phyloP scores from a whole-genome alignment of 805 yeast genomes.

The Lipomyces kockii region DNA sequence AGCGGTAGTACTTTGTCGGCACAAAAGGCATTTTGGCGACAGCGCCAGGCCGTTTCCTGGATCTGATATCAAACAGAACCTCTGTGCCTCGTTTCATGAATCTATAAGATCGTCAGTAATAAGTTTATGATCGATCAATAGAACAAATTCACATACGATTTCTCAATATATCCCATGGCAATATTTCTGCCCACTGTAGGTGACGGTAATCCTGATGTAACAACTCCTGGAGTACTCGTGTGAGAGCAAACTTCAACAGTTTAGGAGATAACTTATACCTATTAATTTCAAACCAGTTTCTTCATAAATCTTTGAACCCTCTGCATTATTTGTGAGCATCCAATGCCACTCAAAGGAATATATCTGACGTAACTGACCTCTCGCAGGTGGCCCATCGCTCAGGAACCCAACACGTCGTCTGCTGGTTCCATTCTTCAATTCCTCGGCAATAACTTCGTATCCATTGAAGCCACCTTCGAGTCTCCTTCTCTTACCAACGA shows the following conservation, averaged over 20 bases:
- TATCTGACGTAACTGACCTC: constrained; percentile 48
- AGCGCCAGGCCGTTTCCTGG: constrained; percentile 74
- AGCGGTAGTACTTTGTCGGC: constrained; percentile 64
- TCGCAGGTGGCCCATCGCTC: constrained; percentile 89
- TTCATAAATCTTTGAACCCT: constrained; percentile 22
- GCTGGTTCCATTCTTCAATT: constrained; percentile 58
- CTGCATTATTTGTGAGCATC: neutral
- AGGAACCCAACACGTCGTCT: constrained; percentile 73
- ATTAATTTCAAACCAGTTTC: constrained; percentile 14
- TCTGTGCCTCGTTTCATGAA: constrained; percentile 74
- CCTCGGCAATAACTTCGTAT: constrained; percentile 65
- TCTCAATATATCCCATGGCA: constrained; percentile 80
- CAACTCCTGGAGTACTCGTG: constrained; percentile 49
- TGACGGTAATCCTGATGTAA: constrained; percentile 68
- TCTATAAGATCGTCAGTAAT: constrained; percentile 54
- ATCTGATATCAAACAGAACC: constrained; percentile 77
- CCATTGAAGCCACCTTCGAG: constrained; percentile 72
- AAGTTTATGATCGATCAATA: too few species aligned
- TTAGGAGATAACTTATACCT: neutral
- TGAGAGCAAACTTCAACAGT: neutral
- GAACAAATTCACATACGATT: constrained; percentile 17
- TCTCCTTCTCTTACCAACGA: constrained; percentile 81
- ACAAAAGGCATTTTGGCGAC: constrained; percentile 88
- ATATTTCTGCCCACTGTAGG: constrained; percentile 79
- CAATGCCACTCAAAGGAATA: neutral